Conservation (phyloP, 2,329 filamentous ascomycete genomes). For the Colletotrichum cordylinicola region DNA sequence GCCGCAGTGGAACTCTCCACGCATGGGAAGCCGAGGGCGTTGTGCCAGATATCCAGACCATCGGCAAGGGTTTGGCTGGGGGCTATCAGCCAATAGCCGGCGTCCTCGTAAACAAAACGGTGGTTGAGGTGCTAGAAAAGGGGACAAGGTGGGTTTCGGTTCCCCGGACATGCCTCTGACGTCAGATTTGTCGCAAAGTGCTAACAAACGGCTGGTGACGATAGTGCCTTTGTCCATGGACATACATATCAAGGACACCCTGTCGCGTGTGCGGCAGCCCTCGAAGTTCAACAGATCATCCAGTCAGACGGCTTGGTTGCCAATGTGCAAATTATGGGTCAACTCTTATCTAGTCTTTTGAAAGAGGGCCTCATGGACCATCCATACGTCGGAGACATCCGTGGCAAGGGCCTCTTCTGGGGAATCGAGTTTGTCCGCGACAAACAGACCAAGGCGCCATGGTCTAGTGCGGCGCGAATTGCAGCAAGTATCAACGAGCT, state of each 20-base stretch:
- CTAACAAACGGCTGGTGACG: not conserved
- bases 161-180: not conserved
- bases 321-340: conserved; percentile 35
- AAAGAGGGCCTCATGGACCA: conserved; percentile 29
- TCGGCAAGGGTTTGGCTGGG: conserved; percentile 64
- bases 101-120: conserved; percentile 53
- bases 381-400: conserved; percentile 43
- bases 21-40: conserved; percentile 30
- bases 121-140: conserved; percentile 54
- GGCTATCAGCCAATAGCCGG: conserved; percentile 62
- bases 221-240: conserved; percentile 58
- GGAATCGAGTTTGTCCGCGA: conserved; percentile 50
- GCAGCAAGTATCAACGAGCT: conserved; percentile 36
- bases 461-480: conserved; percentile 32
- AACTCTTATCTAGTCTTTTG: conserved; percentile 32
- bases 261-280: conserved; percentile 42
- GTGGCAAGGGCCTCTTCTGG: conserved; percentile 51
- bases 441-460: conserved; percentile 39
- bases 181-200: conserved; percentile 21
- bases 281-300: conserved; percentile 43
- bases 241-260: conserved; percentile 58
- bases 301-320: conserved; percentile 35
- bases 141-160: conserved; percentile 38
- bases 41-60: conserved; percentile 60
- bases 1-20: conserved; percentile 6